Evolutionary conservation across 1,284 basidiomycete genomes (phyloP), one percentile per base, ranked within the genome.

Genomic region (Sporisorium graminicola): DNA sequence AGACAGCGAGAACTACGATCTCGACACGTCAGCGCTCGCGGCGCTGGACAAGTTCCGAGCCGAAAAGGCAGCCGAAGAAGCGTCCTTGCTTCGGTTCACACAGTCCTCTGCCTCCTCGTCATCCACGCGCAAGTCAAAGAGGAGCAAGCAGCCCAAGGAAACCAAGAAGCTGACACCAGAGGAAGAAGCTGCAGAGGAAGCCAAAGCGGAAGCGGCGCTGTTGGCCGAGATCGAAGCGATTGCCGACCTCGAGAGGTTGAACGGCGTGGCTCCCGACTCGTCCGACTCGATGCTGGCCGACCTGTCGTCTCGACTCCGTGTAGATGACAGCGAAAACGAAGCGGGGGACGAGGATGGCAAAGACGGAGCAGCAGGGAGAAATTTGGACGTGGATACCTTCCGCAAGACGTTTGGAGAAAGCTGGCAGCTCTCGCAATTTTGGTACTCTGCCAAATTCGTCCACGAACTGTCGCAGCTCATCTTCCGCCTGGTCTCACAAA

Each of bases 1-100:
- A 20, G 35, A 35, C 0, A 42, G 24, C 16, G 69, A 61, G 6
- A 31, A 26, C 12, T 58, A 56, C 50, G 64, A 64, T 13, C 80
- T 86, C 20, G 84, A 86, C 65, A 78, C 78, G 7, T 62, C 76
- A 4, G 85, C 85, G 2, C 74, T 85, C 13, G 81, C 82, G 8
- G 69, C 81, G 16, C 70, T 86, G 44, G 73, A 74, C 56, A 65
- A 57, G n/a, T 85, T 86, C 64, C 68, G 78, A 46, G 56, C 69
- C 14, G 80, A 84, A 31, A 81, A 78, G 44, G 79, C 67, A 0
- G 80, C 81, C 5, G 79, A 77, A 24, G 81, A 84, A 53, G 70
- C 74, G 9, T 61, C 77, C 44, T 77, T 85, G 51, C 52, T 74
- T 56, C 55, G 53, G 16, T 74, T 66, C 43, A 46, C 66, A 18